Percentiles rank a stretch among this genome's conserved stretches.
Conservation (phyloP, 1,284 basidiomycete species). For the Pterulicium gracile region DNA sequence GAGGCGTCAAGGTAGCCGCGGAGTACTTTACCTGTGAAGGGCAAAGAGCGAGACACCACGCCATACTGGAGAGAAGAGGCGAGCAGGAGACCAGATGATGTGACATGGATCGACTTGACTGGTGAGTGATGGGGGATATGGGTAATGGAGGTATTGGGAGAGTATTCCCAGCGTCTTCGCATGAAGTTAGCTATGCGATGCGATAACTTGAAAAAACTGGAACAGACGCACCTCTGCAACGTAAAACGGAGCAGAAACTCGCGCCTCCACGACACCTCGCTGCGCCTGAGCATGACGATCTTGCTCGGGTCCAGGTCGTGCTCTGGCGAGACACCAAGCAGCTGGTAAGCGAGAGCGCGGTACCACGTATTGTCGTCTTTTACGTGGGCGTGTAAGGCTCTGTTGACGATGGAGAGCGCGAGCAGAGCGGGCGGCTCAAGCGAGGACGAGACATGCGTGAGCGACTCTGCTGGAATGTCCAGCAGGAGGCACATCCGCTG, state of each 20-base stretch:
- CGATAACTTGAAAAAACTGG: conserved; percentile 2
- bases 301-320: conserved; percentile 31
- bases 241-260: conserved; percentile 52
- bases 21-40: conserved; percentile 59
- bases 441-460: conserved; percentile 71
- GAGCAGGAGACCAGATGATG: conserved; percentile 45
- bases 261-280: conserved; percentile 52
- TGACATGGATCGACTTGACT: conserved; percentile 45
- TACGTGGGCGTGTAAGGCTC: conserved; percentile 51
- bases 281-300: conserved; percentile 44
- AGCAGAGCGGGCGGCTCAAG: conserved; percentile 59
- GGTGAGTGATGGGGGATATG: conserved; percentile 50
- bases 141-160: conserved; percentile 46
- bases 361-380: conserved; percentile 77
- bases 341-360: conserved; percentile 66
- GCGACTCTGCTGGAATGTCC: conserved; percentile 58
- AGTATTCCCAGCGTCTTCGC: conserved; percentile 62
- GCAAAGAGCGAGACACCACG: conserved; percentile 64
- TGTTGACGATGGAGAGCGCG: conserved; percentile 45
- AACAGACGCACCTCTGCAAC: conserved; percentile 35
- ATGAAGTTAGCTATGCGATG: conserved; percentile 5
- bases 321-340: conserved; percentile 57
- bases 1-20: conserved; percentile 66
- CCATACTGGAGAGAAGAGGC: conserved; percentile 62
- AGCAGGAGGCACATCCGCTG: conserved; percentile 29